Conservation (phyloP, 805 yeast species). For the Starmerella geochares region DNA sequence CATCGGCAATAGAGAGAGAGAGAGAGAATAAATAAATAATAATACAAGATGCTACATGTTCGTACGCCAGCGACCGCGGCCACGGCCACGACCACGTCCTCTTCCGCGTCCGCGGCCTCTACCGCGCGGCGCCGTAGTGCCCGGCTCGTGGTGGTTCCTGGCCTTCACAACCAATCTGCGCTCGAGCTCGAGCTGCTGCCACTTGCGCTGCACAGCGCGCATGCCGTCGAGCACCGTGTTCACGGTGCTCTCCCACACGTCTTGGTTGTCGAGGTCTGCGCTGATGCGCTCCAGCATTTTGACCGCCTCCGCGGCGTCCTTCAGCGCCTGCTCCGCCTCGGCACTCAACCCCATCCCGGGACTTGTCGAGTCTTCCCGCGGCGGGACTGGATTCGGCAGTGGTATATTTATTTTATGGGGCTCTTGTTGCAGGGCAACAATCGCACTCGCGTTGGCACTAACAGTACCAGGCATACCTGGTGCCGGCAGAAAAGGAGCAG, state of each 20-base stretch:
- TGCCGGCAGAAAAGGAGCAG: background rate
- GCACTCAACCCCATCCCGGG: conserved; percentile 12
- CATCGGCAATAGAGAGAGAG: background rate
- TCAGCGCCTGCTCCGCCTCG: conserved; percentile 6
- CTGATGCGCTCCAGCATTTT: conserved; percentile 13
- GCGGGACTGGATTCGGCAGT: background rate
- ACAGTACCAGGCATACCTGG: background rate
- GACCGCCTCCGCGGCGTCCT: conserved; percentile 11
- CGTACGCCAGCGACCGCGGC: conserved; percentile 18
- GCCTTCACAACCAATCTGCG: conserved; percentile 13
- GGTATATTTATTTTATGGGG: background rate
- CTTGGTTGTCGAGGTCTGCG: conserved; percentile 15
- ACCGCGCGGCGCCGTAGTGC: background rate
- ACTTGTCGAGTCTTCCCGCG: background rate
- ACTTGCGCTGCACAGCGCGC: conserved; percentile 17
- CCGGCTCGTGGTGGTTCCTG: conserved; percentile 3
- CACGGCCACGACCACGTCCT: conserved; percentile 24
- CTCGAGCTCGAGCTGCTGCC: conserved; percentile 20
- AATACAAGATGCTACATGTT: background rate
- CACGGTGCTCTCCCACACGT: conserved; percentile 17
- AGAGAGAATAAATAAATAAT: conserved; percentile 5
- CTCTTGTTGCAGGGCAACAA: background rate
- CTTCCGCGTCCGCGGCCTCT: conserved; percentile 22
- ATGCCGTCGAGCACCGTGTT: conserved; percentile 16
- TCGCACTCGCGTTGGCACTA: background rate